phyloP scores from a whole-genome alignment of 2,329 filamentous ascomycete genomes.

The Aspergillus tubingensis region DNA sequence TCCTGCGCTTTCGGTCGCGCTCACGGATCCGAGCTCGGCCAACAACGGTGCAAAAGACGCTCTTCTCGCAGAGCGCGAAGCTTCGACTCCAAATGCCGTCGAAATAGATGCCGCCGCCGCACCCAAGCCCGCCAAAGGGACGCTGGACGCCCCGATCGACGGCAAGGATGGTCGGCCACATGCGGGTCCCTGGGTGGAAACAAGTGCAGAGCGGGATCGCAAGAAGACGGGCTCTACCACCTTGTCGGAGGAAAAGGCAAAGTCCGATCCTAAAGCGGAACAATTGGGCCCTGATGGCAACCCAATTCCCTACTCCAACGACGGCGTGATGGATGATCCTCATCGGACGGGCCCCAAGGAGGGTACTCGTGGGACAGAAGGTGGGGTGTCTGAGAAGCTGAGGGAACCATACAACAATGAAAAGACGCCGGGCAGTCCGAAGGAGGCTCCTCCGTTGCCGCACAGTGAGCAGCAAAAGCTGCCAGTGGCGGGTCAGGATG shows the following conservation, averaged over 20 bases:
- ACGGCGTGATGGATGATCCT: conserved; percentile 93
- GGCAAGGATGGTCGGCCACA: conserved; percentile 93
- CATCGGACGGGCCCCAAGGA: conserved; percentile 73
- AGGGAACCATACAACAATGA: conserved; percentile 72
- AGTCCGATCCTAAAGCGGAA: conserved; percentile 28
- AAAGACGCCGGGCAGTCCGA: conserved; percentile 79
- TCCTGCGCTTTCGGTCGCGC: conserved; percentile 34
- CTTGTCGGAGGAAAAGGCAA: conserved; percentile 35
- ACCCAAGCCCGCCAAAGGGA: conserved; percentile 50
- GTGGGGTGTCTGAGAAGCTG: conserved; percentile 83
- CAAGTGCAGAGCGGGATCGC: conserved; percentile 49
- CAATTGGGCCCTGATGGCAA: conserved; percentile 46
- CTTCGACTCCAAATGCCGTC: conserved; percentile 14
- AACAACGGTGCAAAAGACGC: conserved; percentile 17
- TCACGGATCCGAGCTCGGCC: conserved; percentile 21
- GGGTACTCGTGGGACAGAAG: conserved; percentile 84
- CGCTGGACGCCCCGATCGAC: conserved; percentile 85
- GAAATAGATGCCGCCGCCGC: conserved; percentile 21
- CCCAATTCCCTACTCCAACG: conserved; percentile 56
- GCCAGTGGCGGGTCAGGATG: conserved; percentile 35
- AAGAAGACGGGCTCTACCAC: conserved; percentile 41
- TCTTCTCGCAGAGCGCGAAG: conserved; percentile 14
- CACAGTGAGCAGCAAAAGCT: conserved; percentile 77
- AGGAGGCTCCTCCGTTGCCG: conserved; percentile 79
- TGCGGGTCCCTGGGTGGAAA: conserved; percentile 70